Evolutionary conservation across 139 green algal genomes (phyloP).

Genomic region (Chlorella sp.): DNA sequence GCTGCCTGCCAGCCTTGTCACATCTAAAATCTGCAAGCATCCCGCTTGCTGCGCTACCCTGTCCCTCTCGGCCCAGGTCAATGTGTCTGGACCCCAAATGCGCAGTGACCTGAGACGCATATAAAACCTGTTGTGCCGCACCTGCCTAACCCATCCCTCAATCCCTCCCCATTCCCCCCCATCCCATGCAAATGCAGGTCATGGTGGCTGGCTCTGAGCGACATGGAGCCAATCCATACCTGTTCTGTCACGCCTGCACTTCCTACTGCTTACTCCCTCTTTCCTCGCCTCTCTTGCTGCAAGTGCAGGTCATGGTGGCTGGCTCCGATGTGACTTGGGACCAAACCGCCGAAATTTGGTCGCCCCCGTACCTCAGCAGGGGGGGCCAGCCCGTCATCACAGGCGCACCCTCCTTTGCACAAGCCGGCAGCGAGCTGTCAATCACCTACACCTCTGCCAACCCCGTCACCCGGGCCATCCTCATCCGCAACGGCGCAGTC

Average conservation of each 20-base stretch:
- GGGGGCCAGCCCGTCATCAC: not conserved
- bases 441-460: not conserved
- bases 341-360: constrained; percentile 3
- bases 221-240: too few relatives aligned
- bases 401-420: not conserved
- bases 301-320: not conserved
- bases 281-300: too few relatives aligned
- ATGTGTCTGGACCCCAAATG: too few relatives aligned
- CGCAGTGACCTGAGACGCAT: too few relatives aligned
- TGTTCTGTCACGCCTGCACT: too few relatives aligned
- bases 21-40: too few relatives aligned
- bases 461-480: not conserved
- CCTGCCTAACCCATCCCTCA: too few relatives aligned
- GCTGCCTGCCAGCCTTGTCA: too few relatives aligned
- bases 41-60: too few relatives aligned
- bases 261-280: not conserved
- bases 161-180: not conserved
- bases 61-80: too few relatives aligned
- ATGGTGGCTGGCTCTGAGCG: not conserved
- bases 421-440: not conserved
- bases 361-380: constrained; percentile 22
- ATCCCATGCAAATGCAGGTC: not conserved
- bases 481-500: constrained; percentile 12
- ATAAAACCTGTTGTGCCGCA: too few relatives aligned
- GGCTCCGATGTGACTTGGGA: constrained; percentile 19